Percentiles rank a stretch among this genome's conserved stretches.
Evolutionary conservation across 257 asterid species (phyloP).

Genomic region (Solanum rostratum): DNA sequence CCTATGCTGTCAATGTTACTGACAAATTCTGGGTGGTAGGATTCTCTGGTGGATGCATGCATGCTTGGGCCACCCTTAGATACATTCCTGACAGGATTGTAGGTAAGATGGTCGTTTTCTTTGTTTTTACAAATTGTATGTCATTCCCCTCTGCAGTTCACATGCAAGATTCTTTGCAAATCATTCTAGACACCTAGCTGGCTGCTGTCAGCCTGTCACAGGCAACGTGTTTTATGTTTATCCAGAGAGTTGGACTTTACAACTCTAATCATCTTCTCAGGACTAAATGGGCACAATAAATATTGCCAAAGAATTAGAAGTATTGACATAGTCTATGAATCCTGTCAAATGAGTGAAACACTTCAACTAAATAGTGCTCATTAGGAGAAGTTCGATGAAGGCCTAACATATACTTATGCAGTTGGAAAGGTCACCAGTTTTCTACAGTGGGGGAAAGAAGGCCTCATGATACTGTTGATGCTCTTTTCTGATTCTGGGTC

Average conservation of each 20-base stretch:
- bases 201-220: not conserved
- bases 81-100: slow-evolving; percentile 90
- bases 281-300: not conserved
- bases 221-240: not conserved
- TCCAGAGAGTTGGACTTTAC: not conserved
- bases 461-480: not conserved
- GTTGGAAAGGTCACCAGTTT: not conserved
- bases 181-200: not conserved
- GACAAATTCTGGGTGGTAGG: slow-evolving; percentile 90
- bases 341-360: not conserved
- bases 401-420: not conserved
- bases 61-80: slow-evolving; percentile 90
- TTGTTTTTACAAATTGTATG: not conserved
- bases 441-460: not conserved
- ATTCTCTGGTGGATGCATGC: slow-evolving; percentile 66
- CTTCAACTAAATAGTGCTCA: not conserved
- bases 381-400: not conserved
- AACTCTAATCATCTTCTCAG: not conserved
- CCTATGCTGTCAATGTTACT: slow-evolving; percentile 62
- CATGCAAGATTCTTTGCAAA: not conserved
- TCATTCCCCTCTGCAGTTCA: not conserved
- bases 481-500: not conserved
- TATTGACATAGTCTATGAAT: not conserved
- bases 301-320: not conserved
- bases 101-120: slow-evolving; percentile 24